These are phyloP conservation scores for Erythrophleum fordii DNA, from an alignment of 306 rosid species.

Conservation along the genomic window DNA sequence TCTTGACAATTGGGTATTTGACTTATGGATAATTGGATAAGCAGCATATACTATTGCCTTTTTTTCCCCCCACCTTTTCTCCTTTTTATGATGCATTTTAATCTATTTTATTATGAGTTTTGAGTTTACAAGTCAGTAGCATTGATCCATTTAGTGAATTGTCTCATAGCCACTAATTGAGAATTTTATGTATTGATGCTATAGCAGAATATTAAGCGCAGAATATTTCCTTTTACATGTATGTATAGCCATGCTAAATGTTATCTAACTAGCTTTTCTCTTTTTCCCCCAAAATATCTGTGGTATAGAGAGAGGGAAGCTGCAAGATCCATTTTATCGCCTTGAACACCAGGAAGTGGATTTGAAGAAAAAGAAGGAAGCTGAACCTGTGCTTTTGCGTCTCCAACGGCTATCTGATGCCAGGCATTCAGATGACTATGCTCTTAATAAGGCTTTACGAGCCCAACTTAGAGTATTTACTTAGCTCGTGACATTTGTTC, in stretches of 20 bases:
- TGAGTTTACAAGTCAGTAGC: too few relatives aligned
- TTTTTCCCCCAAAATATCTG: too few relatives aligned
- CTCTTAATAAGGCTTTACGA: neutral
- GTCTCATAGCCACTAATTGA: too few relatives aligned
- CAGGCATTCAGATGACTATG: conserved; percentile 81
- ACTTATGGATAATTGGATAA: too few relatives aligned
- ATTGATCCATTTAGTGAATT: too few relatives aligned
- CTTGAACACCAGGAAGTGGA: conserved; percentile 93
- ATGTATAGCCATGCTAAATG: neutral
- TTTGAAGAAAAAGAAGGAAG: conserved; percentile 87
- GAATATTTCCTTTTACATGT: too few relatives aligned
- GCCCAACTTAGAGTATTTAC: neutral
- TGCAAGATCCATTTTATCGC: conserved; percentile 91
- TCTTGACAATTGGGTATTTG: too few relatives aligned
- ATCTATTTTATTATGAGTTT: too few relatives aligned
- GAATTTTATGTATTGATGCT: neutral
- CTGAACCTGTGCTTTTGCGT: conserved; percentile 82
- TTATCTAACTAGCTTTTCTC: neutral
- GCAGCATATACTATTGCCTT: too few relatives aligned
- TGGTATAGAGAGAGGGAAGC: conserved; percentile 73
- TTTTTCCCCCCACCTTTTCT: too few relatives aligned
- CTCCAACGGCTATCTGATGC: conserved; percentile 78
- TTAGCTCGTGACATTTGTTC: neutral
- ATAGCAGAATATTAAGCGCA: too few relatives aligned
- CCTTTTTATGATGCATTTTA: too few relatives aligned